phyloP scores from a whole-genome alignment of 331 rosid genomes.

The Acacia pycnantha region DNA sequence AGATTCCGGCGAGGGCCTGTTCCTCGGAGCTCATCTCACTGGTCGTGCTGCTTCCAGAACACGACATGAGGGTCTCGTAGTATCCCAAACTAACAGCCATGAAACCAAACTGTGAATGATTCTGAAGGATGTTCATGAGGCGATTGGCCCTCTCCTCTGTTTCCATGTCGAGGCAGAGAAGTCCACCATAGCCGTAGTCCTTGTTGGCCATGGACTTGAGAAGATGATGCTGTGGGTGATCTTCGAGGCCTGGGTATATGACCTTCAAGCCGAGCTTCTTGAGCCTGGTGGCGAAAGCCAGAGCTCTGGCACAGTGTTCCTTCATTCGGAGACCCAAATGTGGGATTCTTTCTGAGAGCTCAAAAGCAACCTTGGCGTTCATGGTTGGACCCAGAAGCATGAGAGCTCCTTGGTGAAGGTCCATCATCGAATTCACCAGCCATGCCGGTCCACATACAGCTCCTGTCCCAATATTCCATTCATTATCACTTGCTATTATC shows the following conservation, averaged over 20 bases:
- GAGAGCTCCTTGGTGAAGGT: constrained; percentile 79
- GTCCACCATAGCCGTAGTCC: constrained; percentile 81
- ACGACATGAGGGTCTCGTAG: constrained; percentile 91
- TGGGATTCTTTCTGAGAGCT: constrained; percentile 82
- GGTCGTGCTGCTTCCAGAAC: constrained; percentile 91
- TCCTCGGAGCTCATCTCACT: constrained; percentile 74
- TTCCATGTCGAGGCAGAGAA: constrained; percentile 82
- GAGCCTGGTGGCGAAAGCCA: constrained; percentile 60
- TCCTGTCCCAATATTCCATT: constrained; percentile 36
- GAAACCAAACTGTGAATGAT: constrained; percentile 72
- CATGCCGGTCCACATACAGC: constrained; percentile 79
- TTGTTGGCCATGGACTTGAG: constrained; percentile 57
- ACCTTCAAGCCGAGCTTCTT: constrained; percentile 64
- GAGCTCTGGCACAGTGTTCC: constrained; percentile 71
- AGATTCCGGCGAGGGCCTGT: constrained; percentile 68
- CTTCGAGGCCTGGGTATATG: constrained; percentile 82
- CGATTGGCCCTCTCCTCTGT: constrained; percentile 82
- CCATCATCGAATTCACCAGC: constrained; percentile 90
- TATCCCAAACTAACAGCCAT: constrained; percentile 96
- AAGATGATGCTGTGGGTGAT: constrained; percentile 65
- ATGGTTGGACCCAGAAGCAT: constrained; percentile 95
- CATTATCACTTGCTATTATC: too few species aligned
- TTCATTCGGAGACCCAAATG: constrained; percentile 79
- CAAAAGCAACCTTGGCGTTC: constrained; percentile 92
- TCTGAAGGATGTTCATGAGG: constrained; percentile 68